phyloP scores from a whole-genome alignment of 345 rosid genomes.

The Lagerstroemia speciosa region DNA sequence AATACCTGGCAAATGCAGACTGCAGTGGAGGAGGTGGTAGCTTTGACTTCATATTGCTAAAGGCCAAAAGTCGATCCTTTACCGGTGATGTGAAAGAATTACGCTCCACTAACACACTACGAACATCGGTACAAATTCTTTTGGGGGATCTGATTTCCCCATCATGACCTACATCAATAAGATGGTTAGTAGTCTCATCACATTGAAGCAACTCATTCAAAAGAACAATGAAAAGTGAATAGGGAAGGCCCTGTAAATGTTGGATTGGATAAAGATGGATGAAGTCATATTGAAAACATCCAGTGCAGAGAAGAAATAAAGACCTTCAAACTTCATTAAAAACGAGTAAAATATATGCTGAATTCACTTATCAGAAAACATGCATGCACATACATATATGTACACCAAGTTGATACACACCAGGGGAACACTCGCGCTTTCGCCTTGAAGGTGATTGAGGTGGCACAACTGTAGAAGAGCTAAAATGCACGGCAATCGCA shows the following conservation, averaged over 20 bases:
- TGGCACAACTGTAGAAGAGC: constrained; percentile 36
- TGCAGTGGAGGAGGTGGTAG: constrained; percentile 60
- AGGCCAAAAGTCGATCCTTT: constrained; percentile 61
- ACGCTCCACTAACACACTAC: constrained; percentile 86
- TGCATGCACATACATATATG: too few species aligned
- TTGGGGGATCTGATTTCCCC: constrained; percentile 78
- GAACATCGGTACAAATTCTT: constrained; percentile 48
- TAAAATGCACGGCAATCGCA: constrained; percentile 64
- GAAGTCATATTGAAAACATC: neutral
- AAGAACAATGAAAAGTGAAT: neutral
- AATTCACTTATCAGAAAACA: neutral
- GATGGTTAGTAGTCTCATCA: neutral
- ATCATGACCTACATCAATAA: constrained; percentile 54
- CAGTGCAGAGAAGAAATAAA: neutral
- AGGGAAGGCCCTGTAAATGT: neutral
- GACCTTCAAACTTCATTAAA: neutral
- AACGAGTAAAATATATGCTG: neutral
- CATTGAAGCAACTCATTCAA: neutral
- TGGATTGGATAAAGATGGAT: neutral
- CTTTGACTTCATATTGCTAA: constrained; percentile 51
- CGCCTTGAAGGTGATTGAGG: constrained; percentile 30
- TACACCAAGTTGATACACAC: constrained; percentile 18
- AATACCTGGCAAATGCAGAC: constrained; percentile 80
- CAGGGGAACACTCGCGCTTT: constrained; percentile 49
- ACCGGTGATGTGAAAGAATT: constrained; percentile 70